These are phyloP conservation scores for Dysphania ambrosioides DNA, from an alignment of 148 eudicot species.

Conservation along the genomic window DNA sequence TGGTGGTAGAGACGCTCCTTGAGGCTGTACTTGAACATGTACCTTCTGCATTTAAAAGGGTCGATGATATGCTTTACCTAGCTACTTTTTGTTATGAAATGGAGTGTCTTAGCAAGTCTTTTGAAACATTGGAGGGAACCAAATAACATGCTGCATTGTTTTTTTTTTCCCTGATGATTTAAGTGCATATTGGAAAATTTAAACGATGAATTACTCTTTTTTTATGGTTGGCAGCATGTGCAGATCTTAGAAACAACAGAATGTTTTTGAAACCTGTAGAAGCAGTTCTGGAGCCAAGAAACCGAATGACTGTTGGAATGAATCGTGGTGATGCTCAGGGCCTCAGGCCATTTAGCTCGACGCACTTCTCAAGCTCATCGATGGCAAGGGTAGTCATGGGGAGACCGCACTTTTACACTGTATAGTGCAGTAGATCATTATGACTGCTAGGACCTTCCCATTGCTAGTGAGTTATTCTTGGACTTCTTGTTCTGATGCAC, in stretches of 20 bases:
- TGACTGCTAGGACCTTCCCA: too few species aligned
- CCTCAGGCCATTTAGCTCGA: slow-evolving; percentile 93
- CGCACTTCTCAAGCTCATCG: slow-evolving; percentile 81
- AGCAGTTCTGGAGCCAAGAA: slow-evolving; percentile 83
- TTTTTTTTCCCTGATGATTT: too few species aligned
- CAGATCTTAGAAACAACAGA: slow-evolving; percentile 72
- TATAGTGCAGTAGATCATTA: slow-evolving; percentile 81
- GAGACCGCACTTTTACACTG: slow-evolving; percentile 85
- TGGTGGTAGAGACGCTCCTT: slow-evolving; percentile 83
- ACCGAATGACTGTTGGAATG: slow-evolving; percentile 89
- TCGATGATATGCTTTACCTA: slow-evolving; percentile 82
- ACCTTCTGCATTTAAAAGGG: slow-evolving; percentile 79
- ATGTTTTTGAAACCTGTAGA: slow-evolving; percentile 82
- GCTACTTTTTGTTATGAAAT: slow-evolving; percentile 78
- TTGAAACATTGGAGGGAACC: slow-evolving; percentile 71
- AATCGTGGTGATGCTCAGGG: slow-evolving; percentile 87
- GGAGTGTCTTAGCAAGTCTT: slow-evolving; percentile 72
- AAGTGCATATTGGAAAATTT: neutral
- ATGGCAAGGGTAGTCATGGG: slow-evolving; percentile 73
- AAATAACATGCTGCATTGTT: neutral
- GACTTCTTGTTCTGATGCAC: neutral
- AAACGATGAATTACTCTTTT: too few species aligned
- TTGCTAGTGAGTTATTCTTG: too few species aligned
- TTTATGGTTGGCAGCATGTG: slow-evolving; percentile 56
- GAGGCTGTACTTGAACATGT: slow-evolving; percentile 62